Percentiles rank a stretch among this genome's conserved stretches.
Conservation (phyloP, 1,284 basidiomycete species). For the Puccinia brachypodii region DNA sequence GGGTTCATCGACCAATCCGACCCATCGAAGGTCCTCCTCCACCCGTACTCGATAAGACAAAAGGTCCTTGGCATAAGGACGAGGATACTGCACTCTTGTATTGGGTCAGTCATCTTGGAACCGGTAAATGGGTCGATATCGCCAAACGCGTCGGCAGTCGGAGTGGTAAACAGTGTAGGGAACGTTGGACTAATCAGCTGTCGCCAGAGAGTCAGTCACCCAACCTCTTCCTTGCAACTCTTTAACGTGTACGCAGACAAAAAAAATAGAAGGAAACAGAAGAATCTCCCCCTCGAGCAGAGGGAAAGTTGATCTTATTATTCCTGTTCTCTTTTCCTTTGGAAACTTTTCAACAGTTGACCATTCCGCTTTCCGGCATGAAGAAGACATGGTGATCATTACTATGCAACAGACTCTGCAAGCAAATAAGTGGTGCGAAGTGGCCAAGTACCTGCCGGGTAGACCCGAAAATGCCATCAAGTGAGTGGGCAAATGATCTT, state of each 20-base stretch:
- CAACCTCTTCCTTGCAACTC: not conserved
- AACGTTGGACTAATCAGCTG: constrained; percentile 48
- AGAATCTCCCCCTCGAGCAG: not conserved
- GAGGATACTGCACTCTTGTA: constrained; percentile 38
- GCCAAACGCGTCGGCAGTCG: constrained; percentile 40
- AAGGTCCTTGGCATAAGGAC: constrained; percentile 44
- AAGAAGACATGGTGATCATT: constrained; percentile 46
- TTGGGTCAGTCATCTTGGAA: constrained; percentile 46
- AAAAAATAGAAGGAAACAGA: not conserved
- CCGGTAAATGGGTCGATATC: constrained; percentile 47
- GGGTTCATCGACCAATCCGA: not conserved
- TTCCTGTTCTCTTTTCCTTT: not conserved
- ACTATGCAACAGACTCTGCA: constrained; percentile 39
- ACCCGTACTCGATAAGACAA: not conserved
- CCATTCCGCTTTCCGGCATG: constrained; percentile 42
- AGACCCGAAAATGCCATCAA: constrained; percentile 48
- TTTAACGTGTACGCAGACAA: not conserved
- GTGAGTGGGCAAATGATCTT: constrained; percentile 20
- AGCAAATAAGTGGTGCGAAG: constrained; percentile 47
- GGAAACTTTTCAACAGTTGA: constrained; percentile 19
- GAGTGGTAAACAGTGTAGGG: constrained; percentile 46
- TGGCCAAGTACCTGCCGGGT: constrained; percentile 43
- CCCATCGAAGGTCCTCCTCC: constrained; percentile 41
- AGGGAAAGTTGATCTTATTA: not conserved
- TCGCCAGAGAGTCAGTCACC: constrained; percentile 37